These are phyloP conservation scores for Candida ficus DNA, from an alignment of 805 yeast species.

Conservation along the genomic window DNA sequence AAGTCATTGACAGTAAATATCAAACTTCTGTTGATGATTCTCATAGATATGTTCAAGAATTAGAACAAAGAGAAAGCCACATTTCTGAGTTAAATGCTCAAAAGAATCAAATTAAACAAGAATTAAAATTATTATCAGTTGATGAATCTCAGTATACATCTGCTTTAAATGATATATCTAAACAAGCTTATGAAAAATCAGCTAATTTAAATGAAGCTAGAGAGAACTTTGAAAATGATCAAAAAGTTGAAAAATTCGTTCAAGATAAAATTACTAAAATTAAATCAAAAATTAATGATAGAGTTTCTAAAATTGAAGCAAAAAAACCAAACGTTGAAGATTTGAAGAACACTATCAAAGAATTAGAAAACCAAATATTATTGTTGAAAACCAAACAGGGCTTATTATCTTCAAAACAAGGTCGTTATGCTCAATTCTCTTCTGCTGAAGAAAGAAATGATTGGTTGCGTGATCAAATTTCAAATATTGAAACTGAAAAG, in stretches of 20 bases:
- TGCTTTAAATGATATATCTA: conserved; percentile 45
- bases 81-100: conserved; percentile 41
- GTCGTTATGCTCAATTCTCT: conserved; percentile 56
- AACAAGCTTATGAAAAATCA: conserved; percentile 43
- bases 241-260: conserved; percentile 26
- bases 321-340: conserved; percentile 38
- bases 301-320: conserved; percentile 32
- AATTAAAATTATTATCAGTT: conserved; percentile 45
- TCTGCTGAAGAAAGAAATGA: conserved; percentile 53
- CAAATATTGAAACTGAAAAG: conserved; percentile 26
- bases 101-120: conserved; percentile 42
- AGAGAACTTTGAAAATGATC: conserved; percentile 32
- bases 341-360: conserved; percentile 36
- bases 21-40: conserved; percentile 46
- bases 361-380: conserved; percentile 33
- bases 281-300: conserved; percentile 25
- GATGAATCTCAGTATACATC: conserved; percentile 52
- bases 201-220: conserved; percentile 36
- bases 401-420: conserved; percentile 62
- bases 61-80: conserved; percentile 55
- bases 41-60: conserved; percentile 45
- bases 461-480: conserved; percentile 58
- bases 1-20: conserved; percentile 54
- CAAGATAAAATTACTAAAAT: conserved; percentile 18
- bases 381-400: conserved; percentile 50